These are phyloP conservation scores for Coprinellus micaceus DNA, from an alignment of 768 basidiomycete species.

Conservation along the genomic window DNA sequence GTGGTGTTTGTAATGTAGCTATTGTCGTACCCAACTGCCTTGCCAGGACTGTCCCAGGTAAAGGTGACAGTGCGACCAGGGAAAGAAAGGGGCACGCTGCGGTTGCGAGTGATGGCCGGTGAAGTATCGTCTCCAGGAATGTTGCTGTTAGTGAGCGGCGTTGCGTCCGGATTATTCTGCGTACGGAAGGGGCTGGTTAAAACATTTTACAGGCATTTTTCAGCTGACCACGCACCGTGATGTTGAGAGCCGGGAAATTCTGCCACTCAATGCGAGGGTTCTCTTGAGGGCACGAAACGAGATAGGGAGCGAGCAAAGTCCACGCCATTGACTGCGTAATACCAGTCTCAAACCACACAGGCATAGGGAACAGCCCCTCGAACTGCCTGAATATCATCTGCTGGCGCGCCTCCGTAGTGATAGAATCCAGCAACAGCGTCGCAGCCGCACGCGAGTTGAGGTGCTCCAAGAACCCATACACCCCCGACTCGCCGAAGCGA, in stretches of 20 bases:
- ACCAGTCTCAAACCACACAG: constrained; percentile 51
- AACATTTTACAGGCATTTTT: constrained; percentile 2
- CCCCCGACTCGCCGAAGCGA: constrained; percentile 54
- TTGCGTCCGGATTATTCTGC: constrained; percentile 24
- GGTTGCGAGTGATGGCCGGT: constrained; percentile 54
- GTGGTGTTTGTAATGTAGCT: constrained; percentile 48
- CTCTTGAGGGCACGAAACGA: constrained; percentile 47
- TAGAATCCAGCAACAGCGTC: constrained; percentile 49
- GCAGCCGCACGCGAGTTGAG: constrained; percentile 55
- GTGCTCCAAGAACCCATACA: constrained; percentile 63
- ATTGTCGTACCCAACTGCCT: constrained; percentile 46
- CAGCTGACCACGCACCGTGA: constrained; percentile 39
- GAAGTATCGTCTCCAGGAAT: constrained; percentile 32
- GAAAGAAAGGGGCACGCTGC: constrained; percentile 40
- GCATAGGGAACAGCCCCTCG: constrained; percentile 59
- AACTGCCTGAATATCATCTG: constrained; percentile 65
- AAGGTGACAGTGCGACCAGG: constrained; percentile 45
- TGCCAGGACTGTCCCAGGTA: constrained; percentile 54
- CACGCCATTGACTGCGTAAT: constrained; percentile 63
- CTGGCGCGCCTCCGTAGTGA: constrained; percentile 61
- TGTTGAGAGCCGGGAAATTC: constrained; percentile 53
- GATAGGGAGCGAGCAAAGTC: constrained; percentile 54
- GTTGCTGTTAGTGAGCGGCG: constrained; percentile 20
- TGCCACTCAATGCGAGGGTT: constrained; percentile 51
- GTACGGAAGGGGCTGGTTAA: neutral